Base-by-base conservation (phyloP, 768 basidiomycete genomes). In the Macrocybe gigantea region DNA sequence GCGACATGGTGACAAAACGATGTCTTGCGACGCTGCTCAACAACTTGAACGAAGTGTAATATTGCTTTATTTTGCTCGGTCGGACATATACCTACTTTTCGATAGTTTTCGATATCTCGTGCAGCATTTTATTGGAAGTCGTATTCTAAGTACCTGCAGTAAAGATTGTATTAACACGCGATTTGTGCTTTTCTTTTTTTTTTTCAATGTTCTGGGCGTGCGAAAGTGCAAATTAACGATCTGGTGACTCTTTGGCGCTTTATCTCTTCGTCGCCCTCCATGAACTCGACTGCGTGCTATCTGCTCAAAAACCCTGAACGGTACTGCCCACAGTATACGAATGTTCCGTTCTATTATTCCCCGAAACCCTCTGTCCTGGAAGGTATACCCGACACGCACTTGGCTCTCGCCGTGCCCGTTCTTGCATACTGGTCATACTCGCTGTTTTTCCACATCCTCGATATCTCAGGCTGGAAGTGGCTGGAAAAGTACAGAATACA, bases 1-100 rank as follows among this genome's bases (percentile, higher is more conserved):
- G 93, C 42, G 96, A 99, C 60, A 92, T 95, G 85, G 96, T 98
- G 55, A 99, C 96, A 29, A 95, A 94, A 71, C 79, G 92, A 59
- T 94, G 92, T 66, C 74, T 95, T 50, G 88, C 89, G 41, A 93
- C 91, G 32, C 76, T 95, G 32, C 76, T 94, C 50, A 87, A 91
- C 66, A 93, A 95, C 65, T 73, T 95, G 54, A 85, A 83, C 53
- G 88, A 89, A 63, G 75, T 79, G 51, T 84, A 68, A 67, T 58
- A 29, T 39, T 29, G 38, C 29, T 11, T 8, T 39, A 13, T 7
- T 14, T 29, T 29, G 38, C 38, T 29, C 13, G 38, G 13, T 14
- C 38, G 12, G 11, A 38, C 12, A 12, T 7, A 11, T 29, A 29
- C 13, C 38, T 13, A 4, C 10, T 14, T 54, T 22, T 22, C 22